These are phyloP conservation scores for Plectosphaerella sp. DNA, from an alignment of 2,329 filamentous ascomycete genomes.

Conservation along the genomic window DNA sequence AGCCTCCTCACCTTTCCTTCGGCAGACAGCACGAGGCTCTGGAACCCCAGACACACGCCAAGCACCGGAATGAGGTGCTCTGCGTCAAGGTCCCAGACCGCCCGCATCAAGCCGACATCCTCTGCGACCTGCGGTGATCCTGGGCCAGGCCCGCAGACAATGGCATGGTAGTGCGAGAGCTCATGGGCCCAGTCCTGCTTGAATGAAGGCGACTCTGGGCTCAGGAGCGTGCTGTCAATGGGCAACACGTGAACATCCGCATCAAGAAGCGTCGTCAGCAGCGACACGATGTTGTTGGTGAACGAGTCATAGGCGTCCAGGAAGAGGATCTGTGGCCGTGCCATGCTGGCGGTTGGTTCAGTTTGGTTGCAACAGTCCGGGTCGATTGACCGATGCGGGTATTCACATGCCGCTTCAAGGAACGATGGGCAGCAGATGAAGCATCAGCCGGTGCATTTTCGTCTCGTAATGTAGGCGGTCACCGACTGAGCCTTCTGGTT, in stretches of 20 bases:
- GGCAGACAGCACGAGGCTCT: constrained; percentile 68
- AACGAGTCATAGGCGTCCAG: constrained; percentile 97
- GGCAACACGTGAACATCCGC: constrained; percentile 67
- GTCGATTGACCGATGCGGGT: too few species aligned
- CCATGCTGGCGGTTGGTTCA: constrained; percentile 14
- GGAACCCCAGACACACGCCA: constrained; percentile 86
- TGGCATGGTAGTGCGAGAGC: constrained; percentile 66
- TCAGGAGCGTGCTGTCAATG: constrained; percentile 59
- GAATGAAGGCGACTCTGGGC: constrained; percentile 35
- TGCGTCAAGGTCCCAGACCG: constrained; percentile 66
- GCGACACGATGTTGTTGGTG: constrained; percentile 86
- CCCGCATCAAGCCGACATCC: constrained; percentile 80
- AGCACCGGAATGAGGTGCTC: constrained; percentile 67
- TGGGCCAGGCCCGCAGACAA: constrained; percentile 87
- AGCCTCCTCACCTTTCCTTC: constrained; percentile 64
- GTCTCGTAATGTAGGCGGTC: neutral
- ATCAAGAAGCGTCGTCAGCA: constrained; percentile 66
- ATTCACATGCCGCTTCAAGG: neutral
- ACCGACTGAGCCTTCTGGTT: neutral
- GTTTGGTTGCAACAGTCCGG: too few species aligned
- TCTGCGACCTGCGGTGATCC: constrained; percentile 66
- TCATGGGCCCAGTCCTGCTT: constrained; percentile 41
- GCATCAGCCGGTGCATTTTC: neutral
- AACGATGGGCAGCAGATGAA: neutral
- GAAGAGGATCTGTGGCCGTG: constrained; percentile 63